Evolutionary conservation across 352 stramenopile genomes (phyloP), one percentile per base, ranked within the genome.

Genomic region (Pythium sp.): DNA sequence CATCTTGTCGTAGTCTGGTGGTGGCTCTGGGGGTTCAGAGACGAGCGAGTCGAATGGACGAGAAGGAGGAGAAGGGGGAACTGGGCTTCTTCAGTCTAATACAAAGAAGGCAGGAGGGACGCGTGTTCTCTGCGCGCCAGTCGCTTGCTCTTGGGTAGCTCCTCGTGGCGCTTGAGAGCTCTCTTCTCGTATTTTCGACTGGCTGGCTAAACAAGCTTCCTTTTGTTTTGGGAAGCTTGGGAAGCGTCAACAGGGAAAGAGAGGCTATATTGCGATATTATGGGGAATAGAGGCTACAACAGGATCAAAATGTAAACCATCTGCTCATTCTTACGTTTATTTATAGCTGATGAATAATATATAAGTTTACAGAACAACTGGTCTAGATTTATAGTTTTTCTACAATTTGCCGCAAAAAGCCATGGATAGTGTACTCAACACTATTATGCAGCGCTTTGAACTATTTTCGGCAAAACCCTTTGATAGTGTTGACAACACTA

Each of bases 1-100:
- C 86, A 93, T 94, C 53, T 72, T 71, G 54, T 64, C 53, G 24
- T 24, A 1, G 22, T 7, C 11, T 62, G 24, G 22, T 11, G 34
- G 30, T 30, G 43, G 43, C 43, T 51, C 9, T 43, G 8, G 36
- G 36, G 36, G 36, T 43, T 46, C 38, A 18, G 38, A 5, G 38
- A 46, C 18, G 38, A 46, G 38, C 28, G 54, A 38, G 28, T 15
- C 28, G 15, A 59, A 59, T 59, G 26, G 54, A 26, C 28, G 15
- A 6, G 54, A 59, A 34, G 53, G 46, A 54, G 47, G 51, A 58
- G 53, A 6, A 59, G 54, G 14, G 26, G 24, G 14, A n/a, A 20
- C 26, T 59, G 20, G 15, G 54, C 26, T 41, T 56, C 20, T 43
- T 38, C 57, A 14, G 18, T 46, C 38, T 46, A 46, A 18, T 46